These are phyloP conservation scores for Fimicolochytrium jonesii DNA, from an alignment of 192 early-diverging fungal species.

Conservation along the genomic window DNA sequence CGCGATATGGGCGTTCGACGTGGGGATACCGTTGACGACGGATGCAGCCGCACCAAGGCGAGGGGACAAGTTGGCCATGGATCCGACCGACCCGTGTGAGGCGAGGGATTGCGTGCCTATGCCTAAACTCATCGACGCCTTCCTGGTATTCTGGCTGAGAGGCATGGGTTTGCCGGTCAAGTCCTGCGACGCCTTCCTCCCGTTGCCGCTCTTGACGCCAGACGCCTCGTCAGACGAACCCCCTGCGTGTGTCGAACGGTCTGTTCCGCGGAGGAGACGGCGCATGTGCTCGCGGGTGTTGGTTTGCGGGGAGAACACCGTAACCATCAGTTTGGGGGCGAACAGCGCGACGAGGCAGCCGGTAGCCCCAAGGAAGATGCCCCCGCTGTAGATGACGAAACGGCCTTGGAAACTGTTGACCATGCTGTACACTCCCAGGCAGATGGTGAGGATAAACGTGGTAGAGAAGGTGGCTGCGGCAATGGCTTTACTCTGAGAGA, in stretches of 20 bases:
- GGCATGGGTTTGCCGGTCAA: too few relatives aligned
- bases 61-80: not conserved
- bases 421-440: conserved; percentile 14
- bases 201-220: not conserved
- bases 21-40: not conserved
- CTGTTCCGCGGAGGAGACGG: not conserved
- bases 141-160: too few relatives aligned
- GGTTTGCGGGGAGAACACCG: conserved; percentile 9
- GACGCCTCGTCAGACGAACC: conserved; percentile 3
- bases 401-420: conserved; percentile 16
- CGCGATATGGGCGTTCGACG: not conserved
- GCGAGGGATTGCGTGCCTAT: not conserved
- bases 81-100: not conserved
- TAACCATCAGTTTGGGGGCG: conserved; percentile 10
- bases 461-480: conserved; percentile 16
- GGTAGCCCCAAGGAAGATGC: conserved; percentile 9
- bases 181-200: not conserved
- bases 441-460: conserved; percentile 20
- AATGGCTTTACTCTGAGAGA: conserved; percentile 15
- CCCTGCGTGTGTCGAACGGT: not conserved
- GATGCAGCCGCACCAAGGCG: not conserved
- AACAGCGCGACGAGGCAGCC: conserved; percentile 4
- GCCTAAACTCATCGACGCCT: not conserved
- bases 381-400: conserved; percentile 10
- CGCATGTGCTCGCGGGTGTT: conserved; percentile 15